Conservation (phyloP, 2,329 filamentous ascomycete genomes). For the Cladosporium sp. region DNA sequence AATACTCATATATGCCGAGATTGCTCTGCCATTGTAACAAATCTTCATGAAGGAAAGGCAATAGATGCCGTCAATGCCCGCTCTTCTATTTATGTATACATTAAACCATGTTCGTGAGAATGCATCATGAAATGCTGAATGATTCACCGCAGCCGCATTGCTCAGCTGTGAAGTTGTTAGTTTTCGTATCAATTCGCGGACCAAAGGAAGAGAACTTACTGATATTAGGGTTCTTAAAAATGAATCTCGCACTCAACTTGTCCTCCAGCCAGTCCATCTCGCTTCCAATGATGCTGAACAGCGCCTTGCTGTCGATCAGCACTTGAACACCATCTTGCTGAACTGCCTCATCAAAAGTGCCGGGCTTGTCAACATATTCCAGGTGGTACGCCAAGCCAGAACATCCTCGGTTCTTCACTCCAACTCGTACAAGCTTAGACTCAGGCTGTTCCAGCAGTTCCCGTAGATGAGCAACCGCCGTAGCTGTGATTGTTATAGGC, state of each 20-base stretch:
- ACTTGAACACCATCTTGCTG: slow-evolving; percentile 96
- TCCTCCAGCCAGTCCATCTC: slow-evolving; percentile 99
- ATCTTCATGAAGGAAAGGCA: background rate
- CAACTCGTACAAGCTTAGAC: slow-evolving; percentile 89
- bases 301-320: slow-evolving; percentile 90
- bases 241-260: slow-evolving; percentile 84
- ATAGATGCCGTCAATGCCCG: slow-evolving; percentile 22
- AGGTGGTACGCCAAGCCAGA: slow-evolving; percentile 90
- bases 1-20: background rate
- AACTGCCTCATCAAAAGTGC: slow-evolving; percentile 82
- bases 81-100: slow-evolving; percentile 10
- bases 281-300: slow-evolving; percentile 96
- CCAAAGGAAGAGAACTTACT: slow-evolving; percentile 59
- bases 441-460: slow-evolving; percentile 76
- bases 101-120: background rate
- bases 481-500: slow-evolving; percentile 77
- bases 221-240: slow-evolving; percentile 96
- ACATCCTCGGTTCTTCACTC: slow-evolving; percentile 90
- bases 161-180: slow-evolving; percentile 62
- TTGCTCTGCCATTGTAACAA: background rate
- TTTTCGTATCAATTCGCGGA: background rate
- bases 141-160: slow-evolving; percentile 95
- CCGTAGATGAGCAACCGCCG: slow-evolving; percentile 74
- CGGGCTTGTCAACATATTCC: slow-evolving; percentile 90
- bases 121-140: slow-evolving; percentile 57